Evolutionary conservation across 192 early-diverging fungal species (phyloP).

Genomic region (Entomortierella beljakovae): DNA sequence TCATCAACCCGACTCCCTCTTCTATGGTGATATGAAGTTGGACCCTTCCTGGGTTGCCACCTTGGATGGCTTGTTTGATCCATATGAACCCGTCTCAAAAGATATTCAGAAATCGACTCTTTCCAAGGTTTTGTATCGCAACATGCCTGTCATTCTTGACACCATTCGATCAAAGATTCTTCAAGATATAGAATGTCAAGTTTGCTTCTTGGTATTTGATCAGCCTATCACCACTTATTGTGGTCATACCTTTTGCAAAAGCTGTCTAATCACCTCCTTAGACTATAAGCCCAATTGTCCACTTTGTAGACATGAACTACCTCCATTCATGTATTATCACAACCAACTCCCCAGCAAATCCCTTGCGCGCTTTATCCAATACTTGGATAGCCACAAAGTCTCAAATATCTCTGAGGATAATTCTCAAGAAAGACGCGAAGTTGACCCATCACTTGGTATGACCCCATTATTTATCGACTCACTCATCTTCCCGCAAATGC

Average conservation of each 20-base stretch:
- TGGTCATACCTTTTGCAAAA: slow-evolving; percentile 75
- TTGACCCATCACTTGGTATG: slow-evolving; percentile 45
- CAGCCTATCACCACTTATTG: slow-evolving; percentile 74
- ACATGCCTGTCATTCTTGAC: slow-evolving; percentile 21
- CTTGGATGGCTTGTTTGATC: slow-evolving; percentile 29
- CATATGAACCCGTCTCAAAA: slow-evolving; percentile 5
- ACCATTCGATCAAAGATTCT: slow-evolving; percentile 40
- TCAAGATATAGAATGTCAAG: slow-evolving; percentile 70
- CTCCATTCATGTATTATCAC: slow-evolving; percentile 38
- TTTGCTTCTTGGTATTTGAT: slow-evolving; percentile 64
- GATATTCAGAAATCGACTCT: background rate
- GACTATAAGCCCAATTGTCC: slow-evolving; percentile 64
- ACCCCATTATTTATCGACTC: slow-evolving; percentile 71
- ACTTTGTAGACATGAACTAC: slow-evolving; percentile 55
- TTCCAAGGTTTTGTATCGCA: slow-evolving; percentile 17
- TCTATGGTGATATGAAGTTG: background rate
- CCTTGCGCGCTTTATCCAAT: slow-evolving; percentile 31
- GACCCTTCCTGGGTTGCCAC: slow-evolving; percentile 28
- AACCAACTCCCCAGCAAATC: slow-evolving; percentile 55
- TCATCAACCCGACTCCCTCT: slow-evolving; percentile 9
- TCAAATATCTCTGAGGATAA: background rate
- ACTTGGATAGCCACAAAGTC: slow-evolving; percentile 8
- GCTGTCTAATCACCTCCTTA: slow-evolving; percentile 67
- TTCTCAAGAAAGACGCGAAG: slow-evolving; percentile 32
- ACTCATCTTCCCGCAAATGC: slow-evolving; percentile 68